These are phyloP conservation scores for Candida takata DNA, from an alignment of 805 yeast species.

Conservation along the genomic window DNA sequence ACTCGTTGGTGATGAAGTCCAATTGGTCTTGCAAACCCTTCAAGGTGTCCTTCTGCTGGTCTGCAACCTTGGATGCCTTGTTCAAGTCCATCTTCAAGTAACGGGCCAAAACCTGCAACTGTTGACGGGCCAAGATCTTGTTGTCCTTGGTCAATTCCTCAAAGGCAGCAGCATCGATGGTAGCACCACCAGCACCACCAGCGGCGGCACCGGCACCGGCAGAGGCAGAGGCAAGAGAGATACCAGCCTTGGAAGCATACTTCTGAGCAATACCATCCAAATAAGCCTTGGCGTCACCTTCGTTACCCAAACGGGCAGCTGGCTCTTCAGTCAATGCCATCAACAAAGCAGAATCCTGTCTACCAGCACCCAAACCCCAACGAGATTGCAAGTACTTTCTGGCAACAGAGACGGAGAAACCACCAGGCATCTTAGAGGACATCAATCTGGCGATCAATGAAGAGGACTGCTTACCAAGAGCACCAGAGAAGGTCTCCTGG, in stretches of 20 bases:
- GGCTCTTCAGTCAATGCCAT: conserved; percentile 87
- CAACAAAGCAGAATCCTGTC: conserved; percentile 88
- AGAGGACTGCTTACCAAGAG: conserved; percentile 88
- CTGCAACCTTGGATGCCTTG: conserved; percentile 79
- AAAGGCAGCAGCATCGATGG: conserved; percentile 91
- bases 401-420: conserved; percentile 86
- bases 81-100: conserved; percentile 90
- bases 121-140: conserved; percentile 43
- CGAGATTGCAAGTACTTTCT: conserved; percentile 87
- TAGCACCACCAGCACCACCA: conserved; percentile 72
- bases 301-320: conserved; percentile 76
- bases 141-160: conserved; percentile 53
- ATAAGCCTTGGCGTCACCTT: conserved; percentile 84
- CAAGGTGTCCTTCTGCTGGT: conserved; percentile 75
- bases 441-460: conserved; percentile 85
- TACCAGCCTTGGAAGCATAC: conserved; percentile 78
- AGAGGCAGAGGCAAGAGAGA: conserved; percentile 63
- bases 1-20: conserved; percentile 65
- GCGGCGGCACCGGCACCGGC: conserved; percentile 38
- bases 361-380: conserved; percentile 89
- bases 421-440: conserved; percentile 99
- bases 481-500: conserved; percentile 85
- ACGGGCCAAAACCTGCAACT: conserved; percentile 85
- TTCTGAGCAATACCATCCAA: conserved; percentile 77
- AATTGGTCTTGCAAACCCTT: conserved; percentile 79